Base-by-base conservation (phyloP, 1,284 basidiomycete species). In the Chondrostereum purpureum region DNA sequence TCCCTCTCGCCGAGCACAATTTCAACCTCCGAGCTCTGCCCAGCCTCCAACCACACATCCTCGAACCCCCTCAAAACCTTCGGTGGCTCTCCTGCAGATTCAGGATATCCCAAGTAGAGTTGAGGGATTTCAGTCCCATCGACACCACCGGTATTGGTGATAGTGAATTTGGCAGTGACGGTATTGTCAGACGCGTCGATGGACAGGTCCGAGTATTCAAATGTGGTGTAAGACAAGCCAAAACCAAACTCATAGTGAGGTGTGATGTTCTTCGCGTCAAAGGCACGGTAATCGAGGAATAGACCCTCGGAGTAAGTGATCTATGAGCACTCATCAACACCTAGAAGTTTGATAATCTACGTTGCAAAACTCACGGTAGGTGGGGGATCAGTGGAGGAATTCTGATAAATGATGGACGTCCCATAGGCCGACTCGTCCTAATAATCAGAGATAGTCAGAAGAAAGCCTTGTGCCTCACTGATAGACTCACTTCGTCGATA, bases 241-340 rank as follows among this genome's bases (percentile, higher is more conserved):
- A 70, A 81, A 2, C 83, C 83, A 54, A 86, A 86, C 43, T 75
- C 73, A 51, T 69, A 84, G 16, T 77, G 68, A 0, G 82, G 81
- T 1, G 63, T 63, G 47, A 82, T 78, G 48, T 70, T 62, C 21
- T 12, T 12, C 19, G 33, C 18, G 22, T 68, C 63, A 54, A 81
- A 80, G 58, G 72, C 70, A 22, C 77, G 63, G 54, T 80, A 82
- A 60, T 83, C 81, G 46, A 84, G 75, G 47, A 70, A 59, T 35
- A 82, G 58, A 3, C 67, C 65, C 40, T 68, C 62, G 3, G 5
- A 3, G 14, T 43, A 31, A 37, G 36, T 43, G 2, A 37, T n/a
- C 41, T 27, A 19, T 1, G 46, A 49, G 35, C n/a, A 31, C 27
- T n/a, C 27, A 8, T 8, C n/a, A 31, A 31, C 8, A 8, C 27